Base-by-base conservation (phyloP, 2,329 filamentous ascomycete species). In the Emmonsiellopsis sp. region DNA sequence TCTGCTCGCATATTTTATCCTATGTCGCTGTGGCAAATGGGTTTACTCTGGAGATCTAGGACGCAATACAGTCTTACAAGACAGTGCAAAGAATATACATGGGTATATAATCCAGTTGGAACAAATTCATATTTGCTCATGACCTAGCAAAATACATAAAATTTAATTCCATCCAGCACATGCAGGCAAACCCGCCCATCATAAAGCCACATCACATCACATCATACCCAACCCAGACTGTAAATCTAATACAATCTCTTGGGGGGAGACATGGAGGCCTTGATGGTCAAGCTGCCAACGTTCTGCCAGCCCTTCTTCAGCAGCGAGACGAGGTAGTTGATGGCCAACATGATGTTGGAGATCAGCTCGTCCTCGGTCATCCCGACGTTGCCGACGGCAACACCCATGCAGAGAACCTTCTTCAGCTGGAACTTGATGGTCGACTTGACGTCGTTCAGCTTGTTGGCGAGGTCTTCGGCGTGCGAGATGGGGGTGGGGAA, bases 401-500 rank as follows among this genome's bases (percentile, higher is more conserved):
- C 92, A 87, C 92, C 93, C 85, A 98, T 91, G 84, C 93, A 98
- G 68, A 98, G 84, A 75, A 98, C 93, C 88, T 98, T 98, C 89
- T 98, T 98, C 72, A 98, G 84, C 85, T 98, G 91, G 87, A 98
- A 98, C 87, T 98, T 98, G 87, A 98, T 97, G 77, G 93, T 98
- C 69, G 89, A 95, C 87, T 96, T 97, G 84, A 98, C 92, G 76
- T 98, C 93, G 80, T 81, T 95, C 82, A 97, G 89, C 86, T 95
- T 96, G 82, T 79, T 83, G 74, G 78, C 81, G 65, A 98, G 85
- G 75, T 97, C 92, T 73, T 98, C 93, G 75, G 81, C 75, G 87
- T 98, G 93, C 62, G 91, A 96, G 78, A 98, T 88, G 65, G 93
- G 93, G 62, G 92, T 95, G 61, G 93, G 93, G 88, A 98, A 98